Percentiles rank a stretch among this genome's conserved stretches.
phyloP scores from a whole-genome alignment of 768 basidiomycete genomes.

The Hygrocybe coccinea region DNA sequence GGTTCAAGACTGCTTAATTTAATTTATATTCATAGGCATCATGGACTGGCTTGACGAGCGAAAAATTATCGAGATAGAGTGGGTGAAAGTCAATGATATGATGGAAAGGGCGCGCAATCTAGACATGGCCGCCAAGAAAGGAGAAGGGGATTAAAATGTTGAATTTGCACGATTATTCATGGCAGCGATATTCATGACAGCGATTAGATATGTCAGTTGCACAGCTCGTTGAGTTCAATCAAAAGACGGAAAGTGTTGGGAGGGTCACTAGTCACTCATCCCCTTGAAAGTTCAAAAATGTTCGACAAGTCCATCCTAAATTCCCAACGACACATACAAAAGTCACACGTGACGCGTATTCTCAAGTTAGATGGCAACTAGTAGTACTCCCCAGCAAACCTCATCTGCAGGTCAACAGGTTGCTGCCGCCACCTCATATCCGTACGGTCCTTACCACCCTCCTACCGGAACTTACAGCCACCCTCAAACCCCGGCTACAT shows the following conservation, averaged over 20 bases:
- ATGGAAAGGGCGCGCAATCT: constrained; percentile 70
- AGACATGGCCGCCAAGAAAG: constrained; percentile 47
- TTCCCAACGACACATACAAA: not conserved
- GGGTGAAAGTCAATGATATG: constrained; percentile 64
- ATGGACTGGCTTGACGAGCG: constrained; percentile 78
- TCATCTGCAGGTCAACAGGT: constrained; percentile 13
- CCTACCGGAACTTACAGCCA: constrained; percentile 42
- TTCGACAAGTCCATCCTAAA: too few relatives aligned
- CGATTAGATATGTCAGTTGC: too few relatives aligned
- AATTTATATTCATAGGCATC: constrained; percentile 27
- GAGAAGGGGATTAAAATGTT: constrained; percentile 37
- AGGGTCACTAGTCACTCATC: too few relatives aligned
- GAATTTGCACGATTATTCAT: too few relatives aligned
- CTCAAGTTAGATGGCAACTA: too few relatives aligned
- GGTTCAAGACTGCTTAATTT: too few relatives aligned
- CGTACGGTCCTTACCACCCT: constrained; percentile 60
- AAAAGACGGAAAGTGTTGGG: too few relatives aligned
- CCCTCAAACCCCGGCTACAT: constrained; percentile 39
- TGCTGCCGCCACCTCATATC: constrained; percentile 49
- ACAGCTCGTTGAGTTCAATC: too few relatives aligned
- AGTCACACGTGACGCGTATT: not conserved
- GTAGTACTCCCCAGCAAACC: constrained; percentile 12
- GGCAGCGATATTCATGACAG: too few relatives aligned
- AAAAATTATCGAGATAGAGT: constrained; percentile 60
- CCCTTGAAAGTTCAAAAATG: too few relatives aligned